Percentiles rank a stretch among this genome's conserved stretches.
These are phyloP conservation scores for Hypoxylon crocopeplum DNA, from an alignment of 495 filamentous ascomycete species.

Conservation along the genomic window DNA sequence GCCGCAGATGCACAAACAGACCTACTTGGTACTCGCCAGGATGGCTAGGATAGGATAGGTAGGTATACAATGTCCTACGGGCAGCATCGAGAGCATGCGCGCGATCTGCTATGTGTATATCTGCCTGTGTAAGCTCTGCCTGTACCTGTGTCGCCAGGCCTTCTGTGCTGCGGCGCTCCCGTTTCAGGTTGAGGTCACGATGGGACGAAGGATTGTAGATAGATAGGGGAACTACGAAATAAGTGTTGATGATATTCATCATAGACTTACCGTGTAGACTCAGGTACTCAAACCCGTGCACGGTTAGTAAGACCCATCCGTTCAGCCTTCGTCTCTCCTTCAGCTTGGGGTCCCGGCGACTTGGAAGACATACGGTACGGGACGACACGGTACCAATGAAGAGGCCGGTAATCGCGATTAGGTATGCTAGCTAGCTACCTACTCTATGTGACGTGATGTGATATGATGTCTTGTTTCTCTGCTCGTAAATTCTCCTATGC, in stretches of 20 bases:
- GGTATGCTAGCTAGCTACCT: neutral
- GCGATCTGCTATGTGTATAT: conserved; percentile 20
- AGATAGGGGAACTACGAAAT: too few species aligned
- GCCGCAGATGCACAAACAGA: neutral
- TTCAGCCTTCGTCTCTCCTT: neutral
- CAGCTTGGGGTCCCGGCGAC: neutral
- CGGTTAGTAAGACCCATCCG: neutral
- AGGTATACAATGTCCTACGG: conserved; percentile 15
- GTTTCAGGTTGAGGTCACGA: conserved; percentile 37
- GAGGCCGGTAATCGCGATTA: conserved; percentile 5
- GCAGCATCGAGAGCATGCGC: conserved; percentile 23
- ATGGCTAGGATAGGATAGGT: neutral
- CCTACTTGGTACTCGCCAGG: neutral
- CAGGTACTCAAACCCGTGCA: neutral
- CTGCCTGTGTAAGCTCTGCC: neutral
- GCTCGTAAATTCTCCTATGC: conserved; percentile 35
- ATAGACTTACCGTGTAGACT: neutral
- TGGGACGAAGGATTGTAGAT: neutral
- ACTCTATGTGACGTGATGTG: too few species aligned
- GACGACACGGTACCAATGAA: conserved; percentile 3
- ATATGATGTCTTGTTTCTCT: conserved; percentile 8
- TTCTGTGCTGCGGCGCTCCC: conserved; percentile 25
- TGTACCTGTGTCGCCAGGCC: conserved; percentile 12
- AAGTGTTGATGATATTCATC: neutral
- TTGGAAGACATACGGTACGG: conserved; percentile 8